A percentile compares a stretch with the other conserved stretches of the same genome.
Evolutionary conservation across 2,329 filamentous ascomycete genomes (phyloP).

Genomic region (Nothopassalora personata): DNA sequence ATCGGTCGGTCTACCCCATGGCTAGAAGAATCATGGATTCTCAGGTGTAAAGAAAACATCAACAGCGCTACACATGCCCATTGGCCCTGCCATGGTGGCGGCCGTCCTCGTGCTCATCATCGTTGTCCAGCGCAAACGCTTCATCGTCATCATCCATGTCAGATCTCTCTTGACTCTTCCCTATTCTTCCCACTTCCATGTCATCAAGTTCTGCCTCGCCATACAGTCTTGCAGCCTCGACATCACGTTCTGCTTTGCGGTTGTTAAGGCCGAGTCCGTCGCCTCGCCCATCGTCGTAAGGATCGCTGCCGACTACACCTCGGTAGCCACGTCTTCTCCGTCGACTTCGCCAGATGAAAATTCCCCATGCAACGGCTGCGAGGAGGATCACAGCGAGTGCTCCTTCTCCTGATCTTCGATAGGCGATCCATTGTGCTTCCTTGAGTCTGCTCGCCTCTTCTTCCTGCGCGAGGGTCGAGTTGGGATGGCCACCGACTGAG

Average conservation of each 20-base stretch:
- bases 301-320: constrained; percentile 35
- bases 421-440: constrained; percentile 81
- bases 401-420: constrained; percentile 79
- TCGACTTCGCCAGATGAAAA: constrained; percentile 57
- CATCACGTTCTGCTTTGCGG: constrained; percentile 40
- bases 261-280: constrained; percentile 39
- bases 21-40: too few relatives aligned
- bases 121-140: constrained; percentile 2
- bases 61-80: background rate
- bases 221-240: constrained; percentile 56
- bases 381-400: constrained; percentile 77
- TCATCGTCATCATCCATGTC: constrained; percentile 24
- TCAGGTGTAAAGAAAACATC: too few relatives aligned
- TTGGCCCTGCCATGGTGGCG: background rate
- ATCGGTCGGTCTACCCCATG: too few relatives aligned
- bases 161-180: constrained; percentile 14
- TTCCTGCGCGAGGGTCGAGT: constrained; percentile 62
- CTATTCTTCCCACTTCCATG: constrained; percentile 1
- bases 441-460: constrained; percentile 68
- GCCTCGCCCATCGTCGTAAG: constrained; percentile 39
- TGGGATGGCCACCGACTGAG: constrained; percentile 64
- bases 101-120: constrained; percentile 10
- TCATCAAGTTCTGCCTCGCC: constrained; percentile 58
- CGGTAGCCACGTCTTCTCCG: constrained; percentile 44
- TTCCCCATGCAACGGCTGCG: constrained; percentile 69